These are phyloP conservation scores for Salix caprea DNA, from an alignment of 345 rosid species.

Conservation along the genomic window DNA sequence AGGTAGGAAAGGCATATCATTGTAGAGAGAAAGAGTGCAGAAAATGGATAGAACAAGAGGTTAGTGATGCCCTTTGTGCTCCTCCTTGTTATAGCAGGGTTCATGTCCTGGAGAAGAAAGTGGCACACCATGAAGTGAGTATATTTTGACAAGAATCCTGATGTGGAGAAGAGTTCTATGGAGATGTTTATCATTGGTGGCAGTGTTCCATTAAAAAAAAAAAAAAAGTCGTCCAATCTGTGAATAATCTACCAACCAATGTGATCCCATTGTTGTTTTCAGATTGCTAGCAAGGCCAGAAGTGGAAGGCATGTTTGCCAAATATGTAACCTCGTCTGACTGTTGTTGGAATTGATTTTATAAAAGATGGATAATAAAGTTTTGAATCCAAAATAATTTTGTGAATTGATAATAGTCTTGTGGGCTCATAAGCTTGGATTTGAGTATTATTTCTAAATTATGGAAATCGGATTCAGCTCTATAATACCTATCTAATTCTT, in stretches of 20 bases:
- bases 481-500: too few relatives aligned
- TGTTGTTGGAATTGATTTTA: too few relatives aligned
- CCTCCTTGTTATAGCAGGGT: neutral
- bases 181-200: neutral
- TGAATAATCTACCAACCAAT: neutral
- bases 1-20: neutral
- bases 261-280: neutral
- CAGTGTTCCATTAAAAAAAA: neutral
- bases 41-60: neutral
- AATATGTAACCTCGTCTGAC: too few relatives aligned
- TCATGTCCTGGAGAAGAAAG: conserved; percentile 7
- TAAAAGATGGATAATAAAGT: too few relatives aligned
- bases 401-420: too few relatives aligned
- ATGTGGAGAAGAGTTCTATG: neutral
- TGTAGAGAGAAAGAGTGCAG: conserved; percentile 4
- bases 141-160: neutral
- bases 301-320: neutral
- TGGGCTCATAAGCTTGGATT: too few relatives aligned
- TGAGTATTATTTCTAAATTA: too few relatives aligned
- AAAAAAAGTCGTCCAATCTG: neutral
- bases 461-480: too few relatives aligned
- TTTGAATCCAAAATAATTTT: too few relatives aligned
- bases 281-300: neutral
- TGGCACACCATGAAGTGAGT: conserved; percentile 4
- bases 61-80: neutral